phyloP scores from a whole-genome alignment of 306 rosid genomes.

The Glycine latifolia region DNA sequence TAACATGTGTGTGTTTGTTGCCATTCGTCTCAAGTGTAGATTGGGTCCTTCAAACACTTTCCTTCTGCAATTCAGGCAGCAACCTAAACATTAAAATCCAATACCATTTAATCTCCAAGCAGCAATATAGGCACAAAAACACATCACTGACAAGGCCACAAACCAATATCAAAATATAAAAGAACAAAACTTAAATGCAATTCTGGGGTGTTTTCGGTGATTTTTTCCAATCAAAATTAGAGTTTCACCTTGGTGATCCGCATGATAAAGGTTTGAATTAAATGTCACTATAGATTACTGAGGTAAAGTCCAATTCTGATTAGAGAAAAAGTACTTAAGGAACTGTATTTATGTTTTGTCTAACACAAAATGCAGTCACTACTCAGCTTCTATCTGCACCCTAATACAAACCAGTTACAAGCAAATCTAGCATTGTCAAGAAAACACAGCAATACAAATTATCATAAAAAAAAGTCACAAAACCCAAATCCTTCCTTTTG shows the following conservation, averaged over 20 bases:
- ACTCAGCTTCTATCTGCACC: neutral
- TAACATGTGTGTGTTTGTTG: too few relatives aligned
- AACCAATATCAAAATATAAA: slow-evolving; percentile 9
- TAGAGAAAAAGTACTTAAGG: neutral
- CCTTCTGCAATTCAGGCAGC: slow-evolving; percentile 41
- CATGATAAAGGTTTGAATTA: neutral
- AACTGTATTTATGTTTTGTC: neutral
- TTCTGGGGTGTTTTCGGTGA: neutral
- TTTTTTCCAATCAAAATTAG: neutral
- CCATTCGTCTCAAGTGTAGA: too few relatives aligned
- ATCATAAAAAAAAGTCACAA: too few relatives aligned
- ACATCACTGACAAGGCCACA: neutral
- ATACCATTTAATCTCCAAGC: slow-evolving; percentile 22
- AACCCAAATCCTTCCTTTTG: neutral
- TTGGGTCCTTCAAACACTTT: too few relatives aligned
- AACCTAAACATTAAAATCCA: slow-evolving; percentile 33
- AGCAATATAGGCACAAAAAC: neutral
- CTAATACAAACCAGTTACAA: too few relatives aligned
- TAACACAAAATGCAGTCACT: slow-evolving; percentile 18
- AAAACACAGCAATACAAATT: too few relatives aligned
- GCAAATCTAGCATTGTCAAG: too few relatives aligned
- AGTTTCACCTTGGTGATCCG: neutral
- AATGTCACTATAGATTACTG: neutral
- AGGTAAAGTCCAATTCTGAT: neutral
- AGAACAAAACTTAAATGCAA: neutral